phyloP scores from a whole-genome alignment of 768 basidiomycete genomes.

The Paxillus ammoniavirescens region DNA sequence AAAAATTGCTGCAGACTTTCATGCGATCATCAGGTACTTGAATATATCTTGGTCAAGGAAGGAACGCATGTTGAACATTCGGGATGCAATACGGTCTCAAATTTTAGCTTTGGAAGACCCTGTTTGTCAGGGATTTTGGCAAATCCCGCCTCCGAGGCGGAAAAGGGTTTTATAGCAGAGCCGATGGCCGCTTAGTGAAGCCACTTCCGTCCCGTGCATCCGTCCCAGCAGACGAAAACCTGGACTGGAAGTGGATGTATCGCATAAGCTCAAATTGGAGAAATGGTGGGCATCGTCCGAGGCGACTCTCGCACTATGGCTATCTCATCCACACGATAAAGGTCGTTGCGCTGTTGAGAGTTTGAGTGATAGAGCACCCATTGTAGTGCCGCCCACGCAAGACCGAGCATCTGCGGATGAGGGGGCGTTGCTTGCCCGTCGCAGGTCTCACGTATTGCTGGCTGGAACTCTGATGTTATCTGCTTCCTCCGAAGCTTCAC shows the following conservation, averaged over 20 bases:
- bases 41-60: slow-evolving; percentile 1
- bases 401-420: not conserved
- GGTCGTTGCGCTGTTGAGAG: slow-evolving; percentile 60
- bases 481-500: slow-evolving; percentile 42
- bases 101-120: slow-evolving; percentile 60
- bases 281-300: slow-evolving; percentile 49
- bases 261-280: slow-evolving; percentile 82
- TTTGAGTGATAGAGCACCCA: slow-evolving; percentile 16
- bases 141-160: slow-evolving; percentile 66
- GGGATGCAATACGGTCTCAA: not conserved
- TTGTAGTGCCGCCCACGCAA: slow-evolving; percentile 1
- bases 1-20: slow-evolving; percentile 67
- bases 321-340: slow-evolving; percentile 32
- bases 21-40: slow-evolving; percentile 59
- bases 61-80: slow-evolving; percentile 17
- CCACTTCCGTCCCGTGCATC: slow-evolving; percentile 54
- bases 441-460: slow-evolving; percentile 47
- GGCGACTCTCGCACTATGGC: slow-evolving; percentile 12
- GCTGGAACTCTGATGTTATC: slow-evolving; percentile 60
- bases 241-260: slow-evolving; percentile 87
- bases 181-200: slow-evolving; percentile 58
- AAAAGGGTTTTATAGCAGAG: slow-evolving; percentile 55
- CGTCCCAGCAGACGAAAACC: slow-evolving; percentile 30
- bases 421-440: slow-evolving; percentile 9
- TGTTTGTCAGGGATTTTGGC: slow-evolving; percentile 66